Base-by-base conservation (phyloP, 2,329 filamentous ascomycete species). In the Beauveria australis region DNA sequence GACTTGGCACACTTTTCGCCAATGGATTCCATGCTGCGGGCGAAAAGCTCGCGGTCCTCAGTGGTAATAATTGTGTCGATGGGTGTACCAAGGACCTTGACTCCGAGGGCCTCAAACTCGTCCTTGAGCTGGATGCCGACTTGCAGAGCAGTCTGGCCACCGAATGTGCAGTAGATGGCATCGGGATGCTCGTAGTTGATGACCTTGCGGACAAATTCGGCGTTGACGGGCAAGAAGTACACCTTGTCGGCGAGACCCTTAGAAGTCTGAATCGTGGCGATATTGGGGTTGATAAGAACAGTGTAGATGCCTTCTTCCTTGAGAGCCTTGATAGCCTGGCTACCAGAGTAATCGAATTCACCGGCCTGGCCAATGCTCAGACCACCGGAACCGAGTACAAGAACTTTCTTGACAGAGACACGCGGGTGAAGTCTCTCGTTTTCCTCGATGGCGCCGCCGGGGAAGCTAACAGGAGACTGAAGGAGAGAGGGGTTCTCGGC, bases 291-390 rank as follows among this genome's bases (percentile, higher is more conserved):
- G 82, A 99, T 97, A 64, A 99, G 81, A 65, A 99, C 88, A 3
- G 94, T 97, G 79, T 97, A 97, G 69, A 97, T 97, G 63, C 92
- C 93, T 76, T 97, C 94, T 74, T 97, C 89, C 77, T 97, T 97
- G 68, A 99, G 73, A 43, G 94, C 94, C 80, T 99, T 99, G 81
- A 99, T 97, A 51, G 93, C 94, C 76, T 99, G 94, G 74, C 90
- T 95, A 64, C 94, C 94, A 59, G 94, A 97, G 79, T 99, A 99
- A 73, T 99, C 94, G 67, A 99, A 99, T 75, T 99, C 94, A 74
- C 94, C 94, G 65, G 94, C 94, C 75, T 99, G 94, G 16, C 94
- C 94, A 74, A 99, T 99, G 74, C 91, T 96, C 64, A 99, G 83
- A 76, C 94, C 94, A 76, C 94, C 94, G 75, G 89, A 93, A 63